Evolutionary conservation across 164 flowering plant species (phyloP), one percentile per base, ranked within the genome.

Genomic region (Piper longum): DNA sequence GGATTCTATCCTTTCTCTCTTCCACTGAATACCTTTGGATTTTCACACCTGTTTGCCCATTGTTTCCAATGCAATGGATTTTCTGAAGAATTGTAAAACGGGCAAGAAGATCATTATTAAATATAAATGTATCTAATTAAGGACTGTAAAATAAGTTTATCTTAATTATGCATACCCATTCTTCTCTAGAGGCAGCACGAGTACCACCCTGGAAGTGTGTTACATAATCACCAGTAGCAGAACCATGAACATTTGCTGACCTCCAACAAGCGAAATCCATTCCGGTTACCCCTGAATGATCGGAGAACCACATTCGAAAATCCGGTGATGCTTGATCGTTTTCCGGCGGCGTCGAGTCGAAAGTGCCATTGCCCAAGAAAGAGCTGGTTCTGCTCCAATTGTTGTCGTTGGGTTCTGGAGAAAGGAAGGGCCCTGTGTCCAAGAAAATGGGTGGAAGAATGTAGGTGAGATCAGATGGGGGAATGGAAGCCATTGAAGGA

Each of bases 1-100:
- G 73, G 67, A 90, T 90, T 63, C 82, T 83, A 16, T 80, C 81
- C 65, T 80, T 90, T 75, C 89, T 85, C 72, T 88, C 96, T 74
- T 88, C 96, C 12, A 64, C 82, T 0, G 89, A 74, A 66, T 88
- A 90, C 51, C 80, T 65, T 2, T 80, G 81, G 16, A 85, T 80
- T 66, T 81, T 85, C 43, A 61, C 51, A 54, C 56, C 66, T 9
- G 73, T 43, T 2, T 78, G 81, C 51, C 77, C 85, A 13, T 44
- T 60, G 5, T 61, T 69, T 18, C 55, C 43, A 3, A 55, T 75
- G 4, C 67, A 62, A 69, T 75, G 72, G 17, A 72, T 66, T 67
- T 73, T 81, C 84, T 86, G 60, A 14, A 67, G 5, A n/a, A 43
- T 16, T 42, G 0, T 26, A 26, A 26, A 26, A 26, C 36, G 2